These are phyloP conservation scores for Penicillium brevicompactum DNA, from an alignment of 2,329 filamentous ascomycete genomes.

Conservation along the genomic window DNA sequence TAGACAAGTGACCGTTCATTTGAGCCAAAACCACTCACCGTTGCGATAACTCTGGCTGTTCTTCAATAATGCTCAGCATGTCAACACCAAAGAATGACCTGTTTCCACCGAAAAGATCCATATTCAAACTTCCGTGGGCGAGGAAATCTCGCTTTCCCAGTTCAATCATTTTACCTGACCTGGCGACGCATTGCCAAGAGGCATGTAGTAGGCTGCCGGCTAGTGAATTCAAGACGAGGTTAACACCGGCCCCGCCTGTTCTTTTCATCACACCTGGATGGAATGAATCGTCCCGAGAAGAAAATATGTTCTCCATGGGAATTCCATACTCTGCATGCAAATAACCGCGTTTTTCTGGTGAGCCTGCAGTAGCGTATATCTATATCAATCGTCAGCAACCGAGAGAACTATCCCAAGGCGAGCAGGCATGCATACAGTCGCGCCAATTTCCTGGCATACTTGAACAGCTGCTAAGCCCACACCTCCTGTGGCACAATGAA, in stretches of 20 bases:
- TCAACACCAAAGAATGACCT: constrained; percentile 18
- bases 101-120: constrained; percentile 13
- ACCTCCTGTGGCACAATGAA: constrained; percentile 25
- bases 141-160: constrained; percentile 27
- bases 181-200: constrained; percentile 30
- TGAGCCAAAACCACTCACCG: too few species aligned
- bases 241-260: constrained; percentile 19
- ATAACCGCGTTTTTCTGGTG: constrained; percentile 17
- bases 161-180: constrained; percentile 27
- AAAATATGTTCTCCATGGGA: constrained; percentile 20
- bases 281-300: constrained; percentile 19
- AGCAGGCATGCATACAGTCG: not conserved
- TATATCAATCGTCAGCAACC: not conserved
- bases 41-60: too few species aligned
- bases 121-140: constrained; percentile 10
- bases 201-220: constrained; percentile 25
- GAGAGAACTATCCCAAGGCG: too few species aligned
- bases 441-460: constrained; percentile 18
- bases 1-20: too few species aligned
- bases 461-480: constrained; percentile 25
- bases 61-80: not conserved
- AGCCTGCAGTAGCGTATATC: constrained; percentile 21
- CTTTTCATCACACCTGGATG: constrained; percentile 3
- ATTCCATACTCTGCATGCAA: constrained; percentile 19
- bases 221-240: constrained; percentile 28